phyloP scores from a whole-genome alignment of 2,329 filamentous ascomycete species.

The Bipolaris gigantea region DNA sequence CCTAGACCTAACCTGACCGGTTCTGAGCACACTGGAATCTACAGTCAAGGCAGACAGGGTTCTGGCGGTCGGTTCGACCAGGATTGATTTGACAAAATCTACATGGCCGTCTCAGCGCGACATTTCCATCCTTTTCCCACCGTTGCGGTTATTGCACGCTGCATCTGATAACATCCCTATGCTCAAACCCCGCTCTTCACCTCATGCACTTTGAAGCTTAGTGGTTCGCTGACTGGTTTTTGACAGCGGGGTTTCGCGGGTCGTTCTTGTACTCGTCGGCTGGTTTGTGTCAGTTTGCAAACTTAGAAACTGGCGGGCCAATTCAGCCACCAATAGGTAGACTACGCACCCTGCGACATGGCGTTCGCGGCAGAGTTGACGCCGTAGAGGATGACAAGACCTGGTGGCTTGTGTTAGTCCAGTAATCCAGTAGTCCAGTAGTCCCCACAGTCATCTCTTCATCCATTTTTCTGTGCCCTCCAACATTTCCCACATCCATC shows the following conservation, averaged over 20 bases:
- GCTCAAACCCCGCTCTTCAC: constrained; percentile 14
- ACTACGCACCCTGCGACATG: constrained; percentile 74
- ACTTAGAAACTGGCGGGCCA: not conserved
- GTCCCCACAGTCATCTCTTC: not conserved
- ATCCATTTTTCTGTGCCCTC: not conserved
- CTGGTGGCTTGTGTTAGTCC: constrained; percentile 52
- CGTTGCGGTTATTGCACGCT: constrained; percentile 43
- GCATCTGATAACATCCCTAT: constrained; percentile 27
- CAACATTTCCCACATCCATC: constrained; percentile 12
- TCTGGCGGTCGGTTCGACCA: constrained; percentile 8
- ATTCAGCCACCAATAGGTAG: not conserved
- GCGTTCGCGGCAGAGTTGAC: constrained; percentile 80
- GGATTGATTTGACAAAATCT: constrained; percentile 32
- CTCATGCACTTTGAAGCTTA: constrained; percentile 26
- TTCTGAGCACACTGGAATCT: not conserved
- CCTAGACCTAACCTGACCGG: not conserved
- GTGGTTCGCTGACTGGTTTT: constrained; percentile 39
- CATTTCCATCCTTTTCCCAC: constrained; percentile 15
- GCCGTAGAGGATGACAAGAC: constrained; percentile 84
- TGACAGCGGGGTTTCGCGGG: constrained; percentile 72
- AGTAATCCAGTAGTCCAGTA: constrained; percentile 16
- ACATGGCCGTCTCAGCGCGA: constrained; percentile 35
- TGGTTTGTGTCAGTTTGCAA: constrained; percentile 46
- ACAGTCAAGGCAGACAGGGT: not conserved
- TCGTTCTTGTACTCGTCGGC: constrained; percentile 97